Percentiles rank a stretch among this genome's conserved stretches.
These are phyloP conservation scores for Vitis labrusca DNA, from an alignment of 164 flowering plant species.

Conservation along the genomic window DNA sequence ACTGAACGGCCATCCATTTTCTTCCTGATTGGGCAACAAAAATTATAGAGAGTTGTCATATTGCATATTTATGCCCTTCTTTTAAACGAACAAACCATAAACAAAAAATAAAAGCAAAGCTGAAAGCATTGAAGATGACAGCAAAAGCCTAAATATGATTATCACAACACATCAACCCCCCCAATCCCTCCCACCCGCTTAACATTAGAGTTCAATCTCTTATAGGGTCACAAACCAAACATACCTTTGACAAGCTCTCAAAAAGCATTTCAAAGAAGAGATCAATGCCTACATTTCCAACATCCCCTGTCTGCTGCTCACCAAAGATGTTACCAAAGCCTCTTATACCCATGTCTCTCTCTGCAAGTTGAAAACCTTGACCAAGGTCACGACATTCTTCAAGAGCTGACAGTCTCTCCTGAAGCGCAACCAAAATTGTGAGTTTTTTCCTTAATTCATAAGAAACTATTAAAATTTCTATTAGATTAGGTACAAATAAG, in stretches of 20 bases:
- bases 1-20: no score
- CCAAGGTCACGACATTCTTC: slow-evolving; percentile 95
- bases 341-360: slow-evolving; percentile 96
- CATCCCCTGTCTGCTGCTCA: slow-evolving; percentile 98
- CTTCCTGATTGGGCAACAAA: no score
- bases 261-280: slow-evolving; percentile 99
- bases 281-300: slow-evolving; percentile 97
- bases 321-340: slow-evolving; percentile 99
- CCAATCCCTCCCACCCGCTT: background rate
- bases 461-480: background rate
- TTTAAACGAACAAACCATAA: background rate
- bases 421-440: background rate
- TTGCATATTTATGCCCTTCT: background rate
- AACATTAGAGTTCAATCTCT: background rate
- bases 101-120: background rate
- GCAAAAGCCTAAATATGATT: background rate
- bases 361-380: slow-evolving; percentile 97
- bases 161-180: background rate
- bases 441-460: background rate
- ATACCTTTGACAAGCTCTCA: slow-evolving; percentile 95
- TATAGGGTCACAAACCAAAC: slow-evolving; percentile 8
- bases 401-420: slow-evolving; percentile 95
- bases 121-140: background rate
- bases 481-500: slow-evolving; percentile 2
- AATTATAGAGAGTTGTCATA: no score